Evolutionary conservation across 116 monocot species (phyloP).

Genomic region (Posidonia oceanica): DNA sequence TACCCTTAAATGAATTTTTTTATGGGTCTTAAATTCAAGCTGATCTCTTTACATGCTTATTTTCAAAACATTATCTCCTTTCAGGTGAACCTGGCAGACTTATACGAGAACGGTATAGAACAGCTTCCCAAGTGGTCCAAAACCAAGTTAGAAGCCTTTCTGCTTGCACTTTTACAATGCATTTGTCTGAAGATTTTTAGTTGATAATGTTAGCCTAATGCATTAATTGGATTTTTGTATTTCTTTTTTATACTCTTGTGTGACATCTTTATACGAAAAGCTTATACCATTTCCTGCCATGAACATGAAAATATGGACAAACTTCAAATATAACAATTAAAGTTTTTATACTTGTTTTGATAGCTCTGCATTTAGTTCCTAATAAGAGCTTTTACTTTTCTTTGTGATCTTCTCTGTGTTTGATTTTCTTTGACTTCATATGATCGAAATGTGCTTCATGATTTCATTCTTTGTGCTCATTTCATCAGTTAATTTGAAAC

Average conservation of each 20-base stretch:
- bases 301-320: no score
- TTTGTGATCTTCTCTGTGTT: not conserved
- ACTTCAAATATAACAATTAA: no score
- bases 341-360: no score
- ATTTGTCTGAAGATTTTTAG: no score
- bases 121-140: slow-evolving; percentile 88
- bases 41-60: not conserved
- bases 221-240: no score
- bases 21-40: no score
- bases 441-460: not conserved
- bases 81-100: slow-evolving; percentile 49
- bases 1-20: no score
- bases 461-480: not conserved
- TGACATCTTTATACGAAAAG: no score
- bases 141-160: slow-evolving; percentile 61
- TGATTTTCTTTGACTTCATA: no score
- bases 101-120: slow-evolving; percentile 82
- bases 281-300: no score
- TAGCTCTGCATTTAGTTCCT: not conserved
- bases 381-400: not conserved
- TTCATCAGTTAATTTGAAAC: slow-evolving; percentile 2
- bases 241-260: no score
- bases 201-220: no score
- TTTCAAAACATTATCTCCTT: not conserved
- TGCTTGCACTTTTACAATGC: not conserved